Base-by-base conservation (phyloP, 2,329 filamentous ascomycete genomes). In the Neocatenulostroma microsporum region DNA sequence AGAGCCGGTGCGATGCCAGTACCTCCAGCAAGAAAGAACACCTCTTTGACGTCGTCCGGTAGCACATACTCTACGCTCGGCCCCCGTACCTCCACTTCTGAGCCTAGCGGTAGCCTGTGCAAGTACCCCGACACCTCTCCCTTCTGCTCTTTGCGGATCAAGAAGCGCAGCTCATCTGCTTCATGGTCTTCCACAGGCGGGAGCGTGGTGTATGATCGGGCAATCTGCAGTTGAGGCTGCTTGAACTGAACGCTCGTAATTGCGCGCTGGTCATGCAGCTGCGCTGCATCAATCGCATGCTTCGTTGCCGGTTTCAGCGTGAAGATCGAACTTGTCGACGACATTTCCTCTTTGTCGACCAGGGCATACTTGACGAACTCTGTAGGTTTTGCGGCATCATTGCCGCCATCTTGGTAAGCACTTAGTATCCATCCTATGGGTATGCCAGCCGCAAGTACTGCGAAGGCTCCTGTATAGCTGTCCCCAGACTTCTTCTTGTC, bases 181-280 rank as follows among this genome's bases (percentile, higher is more conserved):
- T 53, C 49, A 20, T 61, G 55, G 4, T 44, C 51, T 12, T 41
- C 39, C 3, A 46, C 30, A 0, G 77, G 72, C 0, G 86, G 89
- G 0, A 98, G 67, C 1, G 89, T 87, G 4, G 91, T 96, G 62
- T 98, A 98, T 40, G 86, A 80, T 44, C 91, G 69, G 27, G 85
- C 84, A 50, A 98, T 94, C 62, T 95, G 88, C 39, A 96, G 65
- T 58, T 94, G 80, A 2, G 91, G 91, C 64, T 96, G 91, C 64
- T 94, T 94, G 55, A 94, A 78, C 66, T 95, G 83, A 21, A 96
- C 81, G 45, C 82, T 87, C 82, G 86, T 94, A 27, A 93, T 71
- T 4, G 83, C 82, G 38, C 74, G 69, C 31, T 50, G 37, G 21
- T 40, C 39, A 11, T 36, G 26, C 17, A 44, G 40, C 14, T 45